Conservation (phyloP, 2,329 filamentous ascomycete species). For the Zymoseptoria crescenta region DNA sequence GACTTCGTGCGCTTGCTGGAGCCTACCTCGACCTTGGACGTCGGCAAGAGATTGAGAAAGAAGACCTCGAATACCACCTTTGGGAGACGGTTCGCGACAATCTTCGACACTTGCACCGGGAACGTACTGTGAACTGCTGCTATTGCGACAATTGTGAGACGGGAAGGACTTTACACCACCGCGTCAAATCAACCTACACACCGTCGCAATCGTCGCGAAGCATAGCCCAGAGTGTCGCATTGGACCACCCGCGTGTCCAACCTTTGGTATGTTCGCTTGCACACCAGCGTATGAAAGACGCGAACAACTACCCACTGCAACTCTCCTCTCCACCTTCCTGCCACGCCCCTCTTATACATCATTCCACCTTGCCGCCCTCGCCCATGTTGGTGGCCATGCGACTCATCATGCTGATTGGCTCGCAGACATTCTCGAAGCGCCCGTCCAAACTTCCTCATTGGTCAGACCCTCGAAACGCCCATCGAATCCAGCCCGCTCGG, state of each 20-base stretch:
- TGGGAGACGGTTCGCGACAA: not conserved
- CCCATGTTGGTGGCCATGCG: constrained; percentile 17
- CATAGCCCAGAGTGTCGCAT: not conserved
- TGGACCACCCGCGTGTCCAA: not conserved
- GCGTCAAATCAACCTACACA: not conserved
- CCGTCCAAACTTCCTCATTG: constrained; percentile 11
- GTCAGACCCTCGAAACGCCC: constrained; percentile 8
- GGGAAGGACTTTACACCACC: not conserved
- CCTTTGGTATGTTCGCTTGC: constrained; percentile 7
- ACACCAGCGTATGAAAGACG: constrained; percentile 3
- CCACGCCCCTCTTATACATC: constrained; percentile 8
- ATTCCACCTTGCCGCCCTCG: constrained; percentile 6
- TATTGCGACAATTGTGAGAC: not conserved
- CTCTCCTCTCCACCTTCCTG: not conserved
- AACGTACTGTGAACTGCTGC: too few relatives aligned
- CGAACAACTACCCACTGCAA: not conserved
- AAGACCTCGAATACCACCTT: constrained; percentile 1
- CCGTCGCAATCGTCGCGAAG: not conserved
- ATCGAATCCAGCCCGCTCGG: not conserved
- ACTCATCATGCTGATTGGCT: constrained; percentile 14
- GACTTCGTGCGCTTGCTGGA: not conserved
- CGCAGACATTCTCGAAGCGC: constrained; percentile 5
- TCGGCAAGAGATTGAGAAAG: constrained; percentile 12
- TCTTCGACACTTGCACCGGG: not conserved
- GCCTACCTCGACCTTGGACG: constrained; percentile 2